Conservation (phyloP, 805 yeast genomes). For the Sugiyamaella mastotermitis region DNA sequence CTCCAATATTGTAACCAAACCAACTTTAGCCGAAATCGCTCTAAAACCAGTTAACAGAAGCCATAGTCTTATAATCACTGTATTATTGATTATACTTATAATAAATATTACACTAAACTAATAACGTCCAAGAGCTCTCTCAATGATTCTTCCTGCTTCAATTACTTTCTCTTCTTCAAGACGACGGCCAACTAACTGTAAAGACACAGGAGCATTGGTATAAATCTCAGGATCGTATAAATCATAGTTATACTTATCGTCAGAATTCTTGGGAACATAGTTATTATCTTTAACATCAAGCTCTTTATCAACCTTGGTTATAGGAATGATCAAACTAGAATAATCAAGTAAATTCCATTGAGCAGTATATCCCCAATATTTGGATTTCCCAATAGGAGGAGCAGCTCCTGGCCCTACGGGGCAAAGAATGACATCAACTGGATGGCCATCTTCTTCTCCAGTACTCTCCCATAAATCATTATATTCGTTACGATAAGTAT, state of each 20-base stretch:
- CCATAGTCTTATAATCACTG: too few relatives aligned
- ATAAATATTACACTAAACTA: too few relatives aligned
- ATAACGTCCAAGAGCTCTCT: too few relatives aligned
- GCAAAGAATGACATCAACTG: slow-evolving; percentile 34
- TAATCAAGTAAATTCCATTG: slow-evolving; percentile 51
- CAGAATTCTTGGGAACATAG: slow-evolving; percentile 26
- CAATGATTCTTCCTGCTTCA: too few relatives aligned
- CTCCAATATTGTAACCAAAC: too few relatives aligned
- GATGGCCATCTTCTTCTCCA: too few relatives aligned
- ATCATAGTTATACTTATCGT: too few relatives aligned
- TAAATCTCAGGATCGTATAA: too few relatives aligned
- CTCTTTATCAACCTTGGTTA: slow-evolving; percentile 48
- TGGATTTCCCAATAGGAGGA: slow-evolving; percentile 38
- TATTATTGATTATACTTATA: too few relatives aligned
- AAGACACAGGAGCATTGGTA: slow-evolving; percentile 59
- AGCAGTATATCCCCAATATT: slow-evolving; percentile 46
- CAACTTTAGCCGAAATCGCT: too few relatives aligned
- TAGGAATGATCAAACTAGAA: slow-evolving; percentile 50
- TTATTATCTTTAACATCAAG: too few relatives aligned
- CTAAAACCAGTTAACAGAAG: too few relatives aligned
- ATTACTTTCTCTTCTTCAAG: slow-evolving; percentile 64
- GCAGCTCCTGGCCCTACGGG: slow-evolving; percentile 40
- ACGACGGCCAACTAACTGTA: slow-evolving; percentile 56
- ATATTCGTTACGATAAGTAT: slow-evolving; percentile 31
- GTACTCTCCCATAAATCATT: slow-evolving; percentile 30